Percentiles rank a stretch among this genome's conserved stretches.
phyloP scores from a whole-genome alignment of 2,329 filamentous ascomycete species.

The Fusarium albidum region DNA sequence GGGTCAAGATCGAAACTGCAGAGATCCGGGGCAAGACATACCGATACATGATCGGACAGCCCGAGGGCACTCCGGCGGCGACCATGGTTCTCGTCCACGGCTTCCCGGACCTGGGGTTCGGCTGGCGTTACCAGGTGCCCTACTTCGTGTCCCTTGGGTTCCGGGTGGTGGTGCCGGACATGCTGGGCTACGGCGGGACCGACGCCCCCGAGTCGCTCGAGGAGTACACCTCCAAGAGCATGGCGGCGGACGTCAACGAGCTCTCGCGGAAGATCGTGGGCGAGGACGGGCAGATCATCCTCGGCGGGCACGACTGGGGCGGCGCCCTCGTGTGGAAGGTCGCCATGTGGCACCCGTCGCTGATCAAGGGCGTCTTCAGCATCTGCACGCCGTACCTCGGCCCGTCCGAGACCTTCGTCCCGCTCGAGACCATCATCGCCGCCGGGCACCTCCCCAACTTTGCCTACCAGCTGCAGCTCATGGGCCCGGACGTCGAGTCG shows the following conservation, averaged over 20 bases:
- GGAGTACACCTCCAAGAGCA: conserved; percentile 75
- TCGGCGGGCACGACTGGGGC: conserved; percentile 96
- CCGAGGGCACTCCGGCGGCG: conserved; percentile 52
- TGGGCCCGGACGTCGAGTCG: conserved; percentile 70
- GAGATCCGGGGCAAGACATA: conserved; percentile 76
- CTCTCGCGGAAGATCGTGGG: conserved; percentile 67
- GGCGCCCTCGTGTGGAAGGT: conserved; percentile 79
- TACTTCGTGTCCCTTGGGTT: conserved; percentile 75
- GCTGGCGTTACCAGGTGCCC: conserved; percentile 92
- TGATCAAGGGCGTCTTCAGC: conserved; percentile 79
- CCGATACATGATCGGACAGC: conserved; percentile 67
- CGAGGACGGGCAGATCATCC: conserved; percentile 69
- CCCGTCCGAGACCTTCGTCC: conserved; percentile 60
- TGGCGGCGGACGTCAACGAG: conserved; percentile 77
- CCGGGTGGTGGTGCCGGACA: conserved; percentile 83
- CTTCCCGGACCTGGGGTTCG: conserved; percentile 83
- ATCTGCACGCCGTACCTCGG: conserved; percentile 79
- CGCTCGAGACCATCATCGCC: conserved; percentile 67
- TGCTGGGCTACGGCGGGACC: conserved; percentile 85
- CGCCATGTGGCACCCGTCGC: conserved; percentile 74
- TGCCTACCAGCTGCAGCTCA: conserved; percentile 84
- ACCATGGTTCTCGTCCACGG: conserved; percentile 73
- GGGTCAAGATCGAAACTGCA: conserved; percentile 70
- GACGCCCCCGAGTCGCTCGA: conserved; percentile 69
- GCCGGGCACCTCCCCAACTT: conserved; percentile 70